Evolutionary conservation across 129 eudicot species (phyloP).

Genomic region (Flaveria ramosissima): DNA sequence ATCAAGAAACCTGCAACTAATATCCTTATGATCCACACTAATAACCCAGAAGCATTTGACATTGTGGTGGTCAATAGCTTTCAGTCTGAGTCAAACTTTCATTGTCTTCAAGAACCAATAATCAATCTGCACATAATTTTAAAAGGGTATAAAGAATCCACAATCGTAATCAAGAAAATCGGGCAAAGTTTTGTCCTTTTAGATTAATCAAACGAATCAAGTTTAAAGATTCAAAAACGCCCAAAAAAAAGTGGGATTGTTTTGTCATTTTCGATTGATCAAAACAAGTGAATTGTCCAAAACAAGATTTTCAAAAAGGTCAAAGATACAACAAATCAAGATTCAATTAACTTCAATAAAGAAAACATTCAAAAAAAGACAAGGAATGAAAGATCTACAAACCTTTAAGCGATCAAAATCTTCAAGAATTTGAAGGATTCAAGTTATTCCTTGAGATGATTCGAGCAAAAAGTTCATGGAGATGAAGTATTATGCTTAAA

Average conservation of each 20-base stretch:
- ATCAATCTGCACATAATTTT: conserved; percentile 23
- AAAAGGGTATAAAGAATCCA: conserved; percentile 23
- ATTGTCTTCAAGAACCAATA: conserved; percentile 23
- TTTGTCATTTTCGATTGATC: conserved; percentile 39
- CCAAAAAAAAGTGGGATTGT: conserved; percentile 24
- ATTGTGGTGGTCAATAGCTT: conserved; percentile 35
- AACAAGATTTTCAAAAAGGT: conserved; percentile 22
- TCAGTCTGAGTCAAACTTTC: conserved; percentile 13
- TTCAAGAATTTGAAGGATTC: conserved; percentile 11
- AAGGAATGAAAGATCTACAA: conserved; percentile 20
- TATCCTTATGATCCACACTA: conserved; percentile 38
- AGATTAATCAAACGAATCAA: conserved; percentile 22
- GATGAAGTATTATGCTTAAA: conserved; percentile 25
- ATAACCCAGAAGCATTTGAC: conserved; percentile 33
- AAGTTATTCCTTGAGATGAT: conserved; percentile 64
- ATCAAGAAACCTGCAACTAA: conserved; percentile 33
- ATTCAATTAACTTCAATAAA: conserved; percentile 4
- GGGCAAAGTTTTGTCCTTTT: conserved; percentile 30
- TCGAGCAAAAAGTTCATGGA: conserved; percentile 48
- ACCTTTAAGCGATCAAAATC: conserved; percentile 27
- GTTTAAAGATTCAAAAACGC: conserved; percentile 22
- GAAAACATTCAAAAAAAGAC: conserved; percentile 18
- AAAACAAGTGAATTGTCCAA: conserved; percentile 37
- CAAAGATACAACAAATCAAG: conserved; percentile 16
- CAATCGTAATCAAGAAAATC: conserved; percentile 12